Base-by-base conservation (phyloP, 805 yeast genomes). In the Debaryomyces tyrocola region DNA sequence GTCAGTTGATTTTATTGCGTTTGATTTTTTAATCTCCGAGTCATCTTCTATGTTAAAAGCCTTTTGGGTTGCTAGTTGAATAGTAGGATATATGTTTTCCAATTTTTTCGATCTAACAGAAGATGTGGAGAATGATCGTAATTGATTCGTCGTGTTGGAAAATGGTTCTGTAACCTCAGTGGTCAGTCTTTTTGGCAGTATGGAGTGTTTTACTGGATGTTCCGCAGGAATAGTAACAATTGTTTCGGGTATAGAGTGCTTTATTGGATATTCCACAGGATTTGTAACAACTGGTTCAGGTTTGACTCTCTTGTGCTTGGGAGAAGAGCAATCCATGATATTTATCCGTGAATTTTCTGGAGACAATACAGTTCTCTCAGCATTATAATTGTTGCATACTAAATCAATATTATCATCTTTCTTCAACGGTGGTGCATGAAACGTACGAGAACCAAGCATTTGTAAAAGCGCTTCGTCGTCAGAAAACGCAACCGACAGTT, bases 11-110 rank as follows among this genome's bases (percentile, higher is more conserved):
- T 10, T 20, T 14, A 3, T 17, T 33, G 41, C 7, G 51, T 37
- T 6, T 40, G 12, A 36, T 37, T 9, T 33, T n/a, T 15, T n/a
- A 14, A 10, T 40, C 36, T 14, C 11, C 37, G 14, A 8, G 11
- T 36, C 37, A 17, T 27, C 27, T 8, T 31, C n/a, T 14, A 28
- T 14, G 15, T 37, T 20, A 20, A 38, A 27, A 18, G 55, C 48
- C 28, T 48, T 49, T 43, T 63, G 71, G 1, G 70, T 66, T 4
- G 69, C 61, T 3, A 66, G 51, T 33, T 61, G 68, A 15, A 66
- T 64, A 0, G 65, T 53, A 8, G 64, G 61, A 46, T 57, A 53
- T 1, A 41, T 37, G 4, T 36, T 24, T 14, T 39, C 27, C 12
- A n/a, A 45, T 28, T 47, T 48, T 6, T 46, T 44, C 20, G 42